Percentiles rank a stretch among this genome's conserved stretches.
phyloP scores from a whole-genome alignment of 208 protist species.

The Leishmania arabica region DNA sequence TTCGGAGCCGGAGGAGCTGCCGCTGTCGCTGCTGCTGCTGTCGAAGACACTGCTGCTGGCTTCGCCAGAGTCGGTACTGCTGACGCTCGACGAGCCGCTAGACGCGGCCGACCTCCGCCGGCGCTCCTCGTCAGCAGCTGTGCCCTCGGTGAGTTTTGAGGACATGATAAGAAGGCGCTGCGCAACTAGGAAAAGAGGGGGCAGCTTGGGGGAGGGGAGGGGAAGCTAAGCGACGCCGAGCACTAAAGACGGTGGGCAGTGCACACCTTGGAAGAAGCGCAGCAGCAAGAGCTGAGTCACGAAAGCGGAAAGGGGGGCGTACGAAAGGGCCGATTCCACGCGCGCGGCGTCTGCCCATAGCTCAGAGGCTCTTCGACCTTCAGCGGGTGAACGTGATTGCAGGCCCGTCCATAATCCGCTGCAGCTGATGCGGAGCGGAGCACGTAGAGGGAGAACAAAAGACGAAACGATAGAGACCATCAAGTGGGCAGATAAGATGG shows the following conservation, averaged over 20 bases:
- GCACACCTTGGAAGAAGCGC: slow-evolving; percentile 7
- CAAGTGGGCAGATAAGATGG: background rate
- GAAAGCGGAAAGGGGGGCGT: background rate
- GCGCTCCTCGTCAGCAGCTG: background rate
- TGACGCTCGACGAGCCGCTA: slow-evolving; percentile 29
- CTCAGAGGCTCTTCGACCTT: background rate
- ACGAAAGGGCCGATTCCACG: background rate
- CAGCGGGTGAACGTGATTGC: background rate
- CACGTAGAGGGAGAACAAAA: background rate
- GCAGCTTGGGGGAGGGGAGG: background rate
- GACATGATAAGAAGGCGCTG: slow-evolving; percentile 1
- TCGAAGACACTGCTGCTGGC: slow-evolving; percentile 19
- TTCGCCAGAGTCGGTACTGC: slow-evolving; percentile 30
- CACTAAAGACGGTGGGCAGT: background rate
- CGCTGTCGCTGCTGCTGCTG: slow-evolving; percentile 27
- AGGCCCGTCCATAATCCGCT: background rate
- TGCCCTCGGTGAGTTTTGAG: background rate
- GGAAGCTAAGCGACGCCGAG: background rate
- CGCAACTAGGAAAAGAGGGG: background rate
- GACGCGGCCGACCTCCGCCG: background rate
- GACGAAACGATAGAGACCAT: background rate
- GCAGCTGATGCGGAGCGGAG: slow-evolving; percentile 1
- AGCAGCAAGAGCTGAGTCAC: background rate
- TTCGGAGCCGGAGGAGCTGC: slow-evolving; percentile 3
- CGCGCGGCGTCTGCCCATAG: background rate